Conservation (phyloP, 768 basidiomycete species). For the Coprinellus micaceus region DNA sequence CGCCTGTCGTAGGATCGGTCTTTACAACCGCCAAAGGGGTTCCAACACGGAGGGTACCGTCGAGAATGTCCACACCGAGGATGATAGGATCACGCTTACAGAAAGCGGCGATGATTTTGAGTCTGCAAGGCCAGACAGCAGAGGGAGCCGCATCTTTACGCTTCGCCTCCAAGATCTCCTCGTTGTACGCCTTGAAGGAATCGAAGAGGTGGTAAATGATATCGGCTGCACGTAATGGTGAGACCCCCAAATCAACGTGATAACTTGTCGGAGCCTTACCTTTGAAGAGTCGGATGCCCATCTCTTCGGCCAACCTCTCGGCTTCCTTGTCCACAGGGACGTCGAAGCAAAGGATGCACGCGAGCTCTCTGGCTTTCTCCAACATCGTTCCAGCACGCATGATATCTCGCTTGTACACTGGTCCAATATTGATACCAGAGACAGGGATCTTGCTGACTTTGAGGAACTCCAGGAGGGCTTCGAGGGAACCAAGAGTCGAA, state of each 20-base stretch:
- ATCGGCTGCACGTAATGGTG: slow-evolving; percentile 58
- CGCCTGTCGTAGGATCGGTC: slow-evolving; percentile 79
- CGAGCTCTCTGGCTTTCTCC: slow-evolving; percentile 92
- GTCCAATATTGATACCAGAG: slow-evolving; percentile 95
- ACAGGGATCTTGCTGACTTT: slow-evolving; percentile 95
- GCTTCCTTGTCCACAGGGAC: slow-evolving; percentile 93
- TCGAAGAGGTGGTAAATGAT: slow-evolving; percentile 99
- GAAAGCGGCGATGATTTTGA: slow-evolving; percentile 92
- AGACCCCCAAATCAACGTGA: slow-evolving; percentile 7
- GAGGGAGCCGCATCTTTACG: slow-evolving; percentile 87
- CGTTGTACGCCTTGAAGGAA: slow-evolving; percentile 91
- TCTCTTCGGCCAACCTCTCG: slow-evolving; percentile 86
- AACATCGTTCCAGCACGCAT: slow-evolving; percentile 92
- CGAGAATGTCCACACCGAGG: slow-evolving; percentile 92
- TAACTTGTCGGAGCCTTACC: slow-evolving; percentile 43
- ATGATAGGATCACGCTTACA: slow-evolving; percentile 98
- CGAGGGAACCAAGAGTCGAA: slow-evolving; percentile 93
- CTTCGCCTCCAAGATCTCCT: slow-evolving; percentile 89
- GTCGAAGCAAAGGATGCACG: slow-evolving; percentile 95
- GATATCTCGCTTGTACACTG: slow-evolving; percentile 92
- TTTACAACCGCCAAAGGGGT: slow-evolving; percentile 96
- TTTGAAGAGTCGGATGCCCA: slow-evolving; percentile 92
- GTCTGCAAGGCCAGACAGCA: slow-evolving; percentile 94
- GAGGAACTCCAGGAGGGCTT: slow-evolving; percentile 94
- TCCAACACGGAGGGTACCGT: slow-evolving; percentile 85